Evolutionary conservation across 768 basidiomycete genomes (phyloP).

Genomic region (Leccinum truebloodii): DNA sequence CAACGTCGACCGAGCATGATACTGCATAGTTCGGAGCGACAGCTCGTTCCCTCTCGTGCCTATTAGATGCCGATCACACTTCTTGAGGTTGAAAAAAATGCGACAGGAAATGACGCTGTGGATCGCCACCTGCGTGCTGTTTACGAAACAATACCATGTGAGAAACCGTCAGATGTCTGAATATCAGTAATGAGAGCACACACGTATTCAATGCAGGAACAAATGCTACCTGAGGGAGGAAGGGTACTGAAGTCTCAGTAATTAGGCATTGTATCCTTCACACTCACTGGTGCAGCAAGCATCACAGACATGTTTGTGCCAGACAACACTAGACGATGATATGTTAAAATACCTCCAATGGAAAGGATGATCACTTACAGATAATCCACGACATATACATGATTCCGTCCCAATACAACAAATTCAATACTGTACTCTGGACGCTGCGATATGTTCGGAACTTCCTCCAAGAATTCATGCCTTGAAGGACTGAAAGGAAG

Average conservation of each 20-base stretch:
- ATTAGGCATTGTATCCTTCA: not conserved
- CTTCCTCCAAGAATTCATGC: conserved; percentile 27
- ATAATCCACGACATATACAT: conserved; percentile 30
- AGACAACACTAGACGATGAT: conserved; percentile 12
- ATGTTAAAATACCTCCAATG: not conserved
- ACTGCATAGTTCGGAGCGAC: conserved; percentile 12
- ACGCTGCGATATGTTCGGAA: conserved; percentile 23
- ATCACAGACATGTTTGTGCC: conserved; percentile 16
- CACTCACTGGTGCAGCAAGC: conserved; percentile 23
- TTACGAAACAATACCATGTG: not conserved
- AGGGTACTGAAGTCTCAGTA: not conserved
- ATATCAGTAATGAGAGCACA: conserved; percentile 6
- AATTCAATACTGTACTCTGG: conserved; percentile 18
- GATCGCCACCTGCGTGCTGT: conserved; percentile 30
- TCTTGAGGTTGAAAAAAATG: conserved; percentile 11
- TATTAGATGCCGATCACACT: conserved; percentile 10
- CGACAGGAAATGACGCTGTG: conserved; percentile 27
- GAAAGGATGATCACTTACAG: conserved; percentile 4
- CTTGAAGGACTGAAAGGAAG: conserved; percentile 23
- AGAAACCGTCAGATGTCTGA: not conserved
- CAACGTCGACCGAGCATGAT: not conserved
- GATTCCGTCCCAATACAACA: conserved; percentile 30
- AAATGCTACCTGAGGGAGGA: conserved; percentile 13
- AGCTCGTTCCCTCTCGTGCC: not conserved
- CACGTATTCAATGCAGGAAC: conserved; percentile 25